Percentiles rank a stretch among this genome's conserved stretches.
Evolutionary conservation across 805 yeast genomes (phyloP).

Genomic region (Metschnikowia koreensis): DNA sequence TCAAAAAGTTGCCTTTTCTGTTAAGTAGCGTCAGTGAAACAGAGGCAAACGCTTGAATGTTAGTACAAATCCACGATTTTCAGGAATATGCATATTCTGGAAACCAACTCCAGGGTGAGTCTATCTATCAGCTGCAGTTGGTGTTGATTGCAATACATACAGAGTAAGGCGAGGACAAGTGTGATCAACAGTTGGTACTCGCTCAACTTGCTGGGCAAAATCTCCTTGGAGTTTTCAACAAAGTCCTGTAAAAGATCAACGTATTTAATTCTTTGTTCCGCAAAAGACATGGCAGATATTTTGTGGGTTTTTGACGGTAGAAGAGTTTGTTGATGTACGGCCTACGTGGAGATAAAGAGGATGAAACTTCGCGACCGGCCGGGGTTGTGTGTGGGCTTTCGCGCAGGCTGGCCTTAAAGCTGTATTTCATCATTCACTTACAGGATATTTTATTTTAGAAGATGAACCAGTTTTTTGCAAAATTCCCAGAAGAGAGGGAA

Average conservation of each 20-base stretch:
- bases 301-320: background rate
- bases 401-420: background rate
- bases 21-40: conserved; percentile 18
- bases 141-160: conserved; percentile 12
- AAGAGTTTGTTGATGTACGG: background rate
- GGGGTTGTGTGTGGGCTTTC: too few species aligned
- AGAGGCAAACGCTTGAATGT: conserved; percentile 17
- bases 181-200: conserved; percentile 15
- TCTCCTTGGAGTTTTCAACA: conserved; percentile 10
- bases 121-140: background rate
- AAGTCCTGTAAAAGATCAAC: conserved; percentile 13
- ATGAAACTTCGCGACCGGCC: background rate
- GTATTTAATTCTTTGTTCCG: conserved; percentile 9
- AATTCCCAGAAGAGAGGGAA: too few species aligned
- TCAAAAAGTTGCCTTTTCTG: conserved; percentile 12
- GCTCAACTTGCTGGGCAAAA: conserved; percentile 14
- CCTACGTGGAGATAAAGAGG: conserved; percentile 4
- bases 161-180: conserved; percentile 13
- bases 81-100: background rate
- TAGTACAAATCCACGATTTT: conserved; percentile 5
- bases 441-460: too few species aligned
- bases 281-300: conserved; percentile 4
- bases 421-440: too few species aligned
- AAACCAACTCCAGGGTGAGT: background rate
- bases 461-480: too few species aligned